Base-by-base conservation (phyloP, 257 asterid genomes). In the Osmanthus fragrans region DNA sequence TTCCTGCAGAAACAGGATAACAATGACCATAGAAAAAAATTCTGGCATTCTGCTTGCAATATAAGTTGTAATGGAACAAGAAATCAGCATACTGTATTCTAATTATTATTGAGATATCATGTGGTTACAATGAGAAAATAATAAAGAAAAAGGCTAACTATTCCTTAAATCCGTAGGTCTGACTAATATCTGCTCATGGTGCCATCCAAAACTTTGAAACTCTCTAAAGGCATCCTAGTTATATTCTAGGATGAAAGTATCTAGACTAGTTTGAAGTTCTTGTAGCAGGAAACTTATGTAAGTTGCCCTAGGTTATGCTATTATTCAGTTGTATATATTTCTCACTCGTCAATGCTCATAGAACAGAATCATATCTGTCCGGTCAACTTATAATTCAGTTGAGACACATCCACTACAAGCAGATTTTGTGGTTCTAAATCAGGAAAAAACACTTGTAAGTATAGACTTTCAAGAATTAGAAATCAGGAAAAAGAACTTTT, bases 1-100 rank as follows among this genome's bases (percentile, higher is more conserved):
- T 42, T 80, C 70, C 77, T 77, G 30, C 40, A 5, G 40, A 18
- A 25, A 19, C 63, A 10, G 69, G 49, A 73, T 73, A 47, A 37
- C 51, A 23, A 65, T 47, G 75, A 13, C 39, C 73, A 13, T 33
- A 69, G 54, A 33, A 71, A 65, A 21, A 78, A 70, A 45, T 36
- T 71, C 18, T 51, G 45, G 39, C 25, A 36, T n/a, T 49, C 63
- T 15, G 7, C 6, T 18, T 19, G n/a, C 63, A 51, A 51, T 18
- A 4, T 51, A 51, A 12, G 51, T 45, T 45, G 51, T 45, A 45
- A 15, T 12, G 51, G 51, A 45, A 13, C 18, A 45, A 45, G 51
- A 45, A 45, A 45, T 12, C 19, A 12, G 51, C 18, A n/a, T 19
- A 5, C 63, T 51, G 25, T 18, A 51, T 18, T 15, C 23, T 51